Evolutionary conservation across 1,284 basidiomycete genomes (phyloP).

Genomic region (Erythrobasidium hasegawianum): DNA sequence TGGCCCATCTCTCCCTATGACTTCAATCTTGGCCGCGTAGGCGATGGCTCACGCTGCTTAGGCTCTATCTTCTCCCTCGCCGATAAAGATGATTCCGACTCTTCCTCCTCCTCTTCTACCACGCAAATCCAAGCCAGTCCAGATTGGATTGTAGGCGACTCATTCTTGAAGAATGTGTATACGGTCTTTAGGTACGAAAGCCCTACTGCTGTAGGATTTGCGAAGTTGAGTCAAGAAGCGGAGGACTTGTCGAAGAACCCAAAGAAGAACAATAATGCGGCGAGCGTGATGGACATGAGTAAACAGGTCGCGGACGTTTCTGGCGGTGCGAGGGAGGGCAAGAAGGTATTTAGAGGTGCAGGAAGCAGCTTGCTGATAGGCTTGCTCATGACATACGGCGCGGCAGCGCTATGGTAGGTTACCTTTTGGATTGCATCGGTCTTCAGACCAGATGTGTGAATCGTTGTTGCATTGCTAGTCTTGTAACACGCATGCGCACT

Average conservation of each 20-base stretch:
- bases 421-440: too few species aligned
- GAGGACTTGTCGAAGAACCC: conserved; percentile 4
- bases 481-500: too few species aligned
- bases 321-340: too few species aligned
- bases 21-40: conserved; percentile 66
- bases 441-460: too few species aligned
- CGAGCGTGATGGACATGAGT: not conserved
- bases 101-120: too few species aligned
- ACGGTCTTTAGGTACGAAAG: conserved; percentile 70
- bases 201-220: conserved; percentile 75
- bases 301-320: too few species aligned
- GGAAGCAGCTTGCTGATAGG: too few species aligned
- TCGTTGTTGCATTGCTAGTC: too few species aligned
- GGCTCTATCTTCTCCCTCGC: conserved; percentile 77
- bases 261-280: not conserved
- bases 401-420: too few species aligned
- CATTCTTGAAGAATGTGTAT: conserved; percentile 92
- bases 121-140: conserved; percentile 52
- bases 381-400: too few species aligned
- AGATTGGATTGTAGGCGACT: conserved; percentile 87
- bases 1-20: conserved; percentile 73
- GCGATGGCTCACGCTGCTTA: conserved; percentile 59
- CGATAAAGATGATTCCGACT: conserved; percentile 56
- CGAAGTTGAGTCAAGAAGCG: conserved; percentile 46
- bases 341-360: too few species aligned